A percentile compares a stretch with the other conserved stretches of the same genome.
These are phyloP conservation scores for Didymella lethalis DNA, from an alignment of 2,329 filamentous ascomycete species.

Conservation along the genomic window DNA sequence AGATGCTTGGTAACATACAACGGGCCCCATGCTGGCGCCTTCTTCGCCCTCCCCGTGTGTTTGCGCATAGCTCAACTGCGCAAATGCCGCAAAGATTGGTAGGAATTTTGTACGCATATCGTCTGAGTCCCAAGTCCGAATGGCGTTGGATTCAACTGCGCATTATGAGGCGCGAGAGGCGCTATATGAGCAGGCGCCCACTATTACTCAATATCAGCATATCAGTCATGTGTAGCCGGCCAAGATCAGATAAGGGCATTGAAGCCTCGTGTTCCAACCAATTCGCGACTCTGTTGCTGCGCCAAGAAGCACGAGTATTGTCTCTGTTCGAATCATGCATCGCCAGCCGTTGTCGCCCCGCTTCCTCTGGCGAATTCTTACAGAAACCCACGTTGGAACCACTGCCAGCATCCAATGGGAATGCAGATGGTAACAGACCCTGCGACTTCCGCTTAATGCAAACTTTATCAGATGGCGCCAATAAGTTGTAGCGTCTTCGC, in stretches of 20 bases:
- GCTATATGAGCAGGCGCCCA: slow-evolving; percentile 11
- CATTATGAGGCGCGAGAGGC: background rate
- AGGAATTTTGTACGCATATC: slow-evolving; percentile 20
- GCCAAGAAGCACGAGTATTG: slow-evolving; percentile 32
- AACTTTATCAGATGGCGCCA: slow-evolving; percentile 42
- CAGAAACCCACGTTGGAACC: background rate
- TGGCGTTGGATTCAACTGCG: background rate
- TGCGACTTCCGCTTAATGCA: slow-evolving; percentile 21
- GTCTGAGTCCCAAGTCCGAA: background rate
- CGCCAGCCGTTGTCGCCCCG: slow-evolving; percentile 3
- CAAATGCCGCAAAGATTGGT: slow-evolving; percentile 8
- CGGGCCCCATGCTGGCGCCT: slow-evolving; percentile 60
- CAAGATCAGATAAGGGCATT: slow-evolving; percentile 19
- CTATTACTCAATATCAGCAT: background rate
- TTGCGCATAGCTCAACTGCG: slow-evolving; percentile 23
- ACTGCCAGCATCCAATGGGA: slow-evolving; percentile 4
- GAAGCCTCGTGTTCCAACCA: slow-evolving; percentile 12
- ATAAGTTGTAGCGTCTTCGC: slow-evolving; percentile 12
- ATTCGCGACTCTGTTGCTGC: slow-evolving; percentile 18
- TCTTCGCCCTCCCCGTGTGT: slow-evolving; percentile 41
- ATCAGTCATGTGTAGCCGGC: slow-evolving; percentile 10
- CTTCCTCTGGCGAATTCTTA: slow-evolving; percentile 17
- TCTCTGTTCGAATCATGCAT: slow-evolving; percentile 20
- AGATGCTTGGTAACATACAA: slow-evolving; percentile 27
- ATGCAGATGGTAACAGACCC: slow-evolving; percentile 3